Evolutionary conservation across 129 eudicot species (phyloP), one percentile per base, ranked within the genome.

Genomic region (Chrysanthemum seticuspe): DNA sequence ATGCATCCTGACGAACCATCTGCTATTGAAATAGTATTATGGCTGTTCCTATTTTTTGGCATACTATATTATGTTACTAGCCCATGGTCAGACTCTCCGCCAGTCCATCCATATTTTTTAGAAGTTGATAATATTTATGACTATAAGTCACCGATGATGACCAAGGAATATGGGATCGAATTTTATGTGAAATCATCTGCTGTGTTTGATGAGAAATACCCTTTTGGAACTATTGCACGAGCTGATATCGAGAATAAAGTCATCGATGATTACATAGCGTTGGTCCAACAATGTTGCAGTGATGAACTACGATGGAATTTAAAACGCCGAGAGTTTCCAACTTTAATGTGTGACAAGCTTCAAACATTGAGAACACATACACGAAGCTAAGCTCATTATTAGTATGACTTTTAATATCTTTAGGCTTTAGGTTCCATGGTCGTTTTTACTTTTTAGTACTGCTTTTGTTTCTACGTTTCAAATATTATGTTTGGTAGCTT

Each of bases 271-370:
- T 60, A 60, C 65, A 13, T 25, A 25, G 3, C 3, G 10, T n/a
- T 60, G 36, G 65, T 14, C 8, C 15, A 6, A 3, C 6, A 4
- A 10, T 60, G n/a, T 60, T 60, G 65, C 6, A 25, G 29, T 60
- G 18, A 3, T 12, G 65, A 60, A 60, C 15, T 21, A 3, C 9
- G 29, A 13, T 12, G 45, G 65, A 6, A 25, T 25, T 9, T 25
- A 19, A 11, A 21, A 21, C 65, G 45, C 45, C n/a, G 14, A 60
- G 40, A 60, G 25, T 25, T 25, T 25, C 65, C 65, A 60, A 60
- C 65, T 60, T 40, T n/a, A 4, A 60, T 19, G 29, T 60, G 65
- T 19, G 65, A 60, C 65, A 60, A 60, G 65, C 65, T 60, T 60
- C 23, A 16, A 18, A 18, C 19, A 18, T 57, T 57, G 3, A 25